Evolutionary conservation across 2,329 filamentous ascomycete species (phyloP).

Genomic region (Lecanicillium sp.): DNA sequence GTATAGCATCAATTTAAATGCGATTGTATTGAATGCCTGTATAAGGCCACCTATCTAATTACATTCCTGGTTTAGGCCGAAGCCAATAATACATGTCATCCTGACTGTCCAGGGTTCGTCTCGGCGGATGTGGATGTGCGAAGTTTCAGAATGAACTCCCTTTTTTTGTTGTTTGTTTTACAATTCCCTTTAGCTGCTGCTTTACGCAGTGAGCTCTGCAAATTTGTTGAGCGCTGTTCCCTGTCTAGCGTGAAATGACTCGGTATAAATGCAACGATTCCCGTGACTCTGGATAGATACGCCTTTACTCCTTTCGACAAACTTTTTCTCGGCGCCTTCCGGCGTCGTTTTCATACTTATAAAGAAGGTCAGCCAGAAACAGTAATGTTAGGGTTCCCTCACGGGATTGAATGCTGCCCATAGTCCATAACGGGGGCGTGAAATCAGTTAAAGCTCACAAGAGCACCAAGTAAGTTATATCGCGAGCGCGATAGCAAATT

Average conservation of each 20-base stretch:
- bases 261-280: too few species aligned
- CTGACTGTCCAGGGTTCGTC: too few species aligned
- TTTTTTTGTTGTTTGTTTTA: too few species aligned
- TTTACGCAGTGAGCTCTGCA: too few species aligned
- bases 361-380: slow-evolving; percentile 8
- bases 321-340: slow-evolving; percentile 2
- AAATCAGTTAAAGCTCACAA: background rate
- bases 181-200: too few species aligned
- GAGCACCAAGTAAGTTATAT: background rate
- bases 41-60: slow-evolving; percentile 7
- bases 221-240: too few species aligned
- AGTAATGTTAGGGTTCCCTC: slow-evolving; percentile 1
- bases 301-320: slow-evolving; percentile 1
- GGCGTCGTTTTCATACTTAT: slow-evolving; percentile 3
- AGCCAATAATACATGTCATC: too few species aligned
- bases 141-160: too few species aligned
- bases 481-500: slow-evolving; percentile 1
- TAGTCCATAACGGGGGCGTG: background rate
- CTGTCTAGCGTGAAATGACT: too few species aligned
- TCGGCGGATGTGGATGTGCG: too few species aligned
- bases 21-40: slow-evolving; percentile 5
- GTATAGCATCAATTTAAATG: slow-evolving; percentile 1
- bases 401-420: slow-evolving; percentile 1
- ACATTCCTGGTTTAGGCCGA: slow-evolving; percentile 2
- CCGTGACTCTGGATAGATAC: too few species aligned